Evolutionary conservation across 306 rosid genomes (phyloP).

Genomic region (Glycine tomentella): DNA sequence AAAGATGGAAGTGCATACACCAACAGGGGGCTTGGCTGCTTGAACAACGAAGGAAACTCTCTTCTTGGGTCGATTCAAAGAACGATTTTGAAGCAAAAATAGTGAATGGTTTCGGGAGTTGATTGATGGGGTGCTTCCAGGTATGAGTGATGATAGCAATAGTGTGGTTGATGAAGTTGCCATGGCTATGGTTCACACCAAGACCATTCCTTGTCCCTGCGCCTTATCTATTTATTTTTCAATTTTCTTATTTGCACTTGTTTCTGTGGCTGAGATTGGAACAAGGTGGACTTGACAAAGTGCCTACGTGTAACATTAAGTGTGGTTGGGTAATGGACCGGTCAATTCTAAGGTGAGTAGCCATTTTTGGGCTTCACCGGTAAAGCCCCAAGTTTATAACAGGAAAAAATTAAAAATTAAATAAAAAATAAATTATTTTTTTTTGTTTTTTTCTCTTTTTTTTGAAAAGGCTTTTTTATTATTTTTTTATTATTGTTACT

Average conservation of each 20-base stretch:
- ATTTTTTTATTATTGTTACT: no score
- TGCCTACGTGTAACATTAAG: constrained; percentile 37
- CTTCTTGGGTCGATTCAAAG: constrained; percentile 21
- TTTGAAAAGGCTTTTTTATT: no score
- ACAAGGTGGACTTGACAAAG: background rate
- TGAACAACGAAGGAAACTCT: constrained; percentile 55
- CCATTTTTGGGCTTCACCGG: no score
- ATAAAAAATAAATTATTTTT: no score
- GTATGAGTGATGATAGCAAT: constrained; percentile 57
- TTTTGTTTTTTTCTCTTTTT: no score
- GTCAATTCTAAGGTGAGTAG: no score
- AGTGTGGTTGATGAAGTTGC: constrained; percentile 61
- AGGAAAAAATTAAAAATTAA: no score
- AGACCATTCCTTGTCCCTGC: background rate
- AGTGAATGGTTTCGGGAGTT: constrained; percentile 41
- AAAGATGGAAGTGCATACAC: constrained; percentile 57
- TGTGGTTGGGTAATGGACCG: background rate
- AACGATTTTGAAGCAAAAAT: constrained; percentile 43
- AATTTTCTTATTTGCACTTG: background rate
- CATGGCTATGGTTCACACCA: constrained; percentile 48
- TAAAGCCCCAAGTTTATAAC: no score
- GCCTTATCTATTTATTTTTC: constrained; percentile 44
- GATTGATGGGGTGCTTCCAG: constrained; percentile 41
- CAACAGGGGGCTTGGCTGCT: constrained; percentile 83
- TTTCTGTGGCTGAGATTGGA: constrained; percentile 39